Percentiles rank a stretch among this genome's conserved stretches.
phyloP scores from a whole-genome alignment of 768 basidiomycete species.

The Panus rudis region DNA sequence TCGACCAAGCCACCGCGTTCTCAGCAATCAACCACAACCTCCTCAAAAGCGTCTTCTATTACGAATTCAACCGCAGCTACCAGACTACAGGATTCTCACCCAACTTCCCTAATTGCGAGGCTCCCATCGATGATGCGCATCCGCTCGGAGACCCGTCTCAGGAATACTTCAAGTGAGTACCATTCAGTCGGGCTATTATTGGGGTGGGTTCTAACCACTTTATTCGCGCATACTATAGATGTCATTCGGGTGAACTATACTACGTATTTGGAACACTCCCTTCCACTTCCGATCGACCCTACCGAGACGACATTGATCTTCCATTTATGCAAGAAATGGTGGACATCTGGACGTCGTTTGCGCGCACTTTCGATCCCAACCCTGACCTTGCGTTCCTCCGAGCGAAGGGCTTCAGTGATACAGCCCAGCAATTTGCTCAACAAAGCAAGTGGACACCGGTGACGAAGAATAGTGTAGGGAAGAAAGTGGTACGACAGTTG shows the following conservation, averaged over 20 bases:
- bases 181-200: neutral
- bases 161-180: conserved; percentile 37
- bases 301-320: conserved; percentile 41
- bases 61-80: conserved; percentile 42
- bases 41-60: conserved; percentile 36
- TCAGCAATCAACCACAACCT: conserved; percentile 35
- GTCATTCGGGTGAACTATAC: conserved; percentile 28
- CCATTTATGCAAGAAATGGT: conserved; percentile 35
- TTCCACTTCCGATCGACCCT: conserved; percentile 22
- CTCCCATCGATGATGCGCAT: conserved; percentile 33
- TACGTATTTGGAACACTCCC: conserved; percentile 32
- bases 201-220: neutral
- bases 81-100: conserved; percentile 35
- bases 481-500: conserved; percentile 27
- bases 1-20: conserved; percentile 43
- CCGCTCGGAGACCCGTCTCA: conserved; percentile 40
- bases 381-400: conserved; percentile 33
- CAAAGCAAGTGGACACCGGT: conserved; percentile 31
- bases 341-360: conserved; percentile 43
- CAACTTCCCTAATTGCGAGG: conserved; percentile 36
- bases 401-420: conserved; percentile 35
- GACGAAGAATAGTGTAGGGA: conserved; percentile 17
- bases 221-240: conserved; percentile 9
- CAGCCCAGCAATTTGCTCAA: conserved; percentile 22
- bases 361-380: conserved; percentile 41